Evolutionary conservation across 768 basidiomycete species (phyloP), one percentile per base, ranked within the genome.

Genomic region (Mycena olivaceomarginata): DNA sequence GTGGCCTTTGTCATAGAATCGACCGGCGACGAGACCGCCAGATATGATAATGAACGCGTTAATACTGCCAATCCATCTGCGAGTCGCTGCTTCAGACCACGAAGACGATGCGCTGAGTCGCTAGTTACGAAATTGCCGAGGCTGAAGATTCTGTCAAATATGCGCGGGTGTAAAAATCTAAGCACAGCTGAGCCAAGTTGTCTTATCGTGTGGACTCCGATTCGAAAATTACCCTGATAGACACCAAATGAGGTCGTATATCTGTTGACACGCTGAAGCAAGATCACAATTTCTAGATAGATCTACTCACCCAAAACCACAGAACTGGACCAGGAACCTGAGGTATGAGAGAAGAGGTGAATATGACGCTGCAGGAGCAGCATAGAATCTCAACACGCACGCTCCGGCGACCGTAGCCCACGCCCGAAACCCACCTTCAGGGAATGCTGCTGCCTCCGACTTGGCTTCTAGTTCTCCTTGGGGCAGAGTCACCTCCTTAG

Each of bases 1-100:
- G 77, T 90, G 86, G 64, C 91, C 90, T 43, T 84, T 85, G 57
- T 91, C 91, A 73, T 90, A 90, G 9, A 89, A 64, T 22, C 86
- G 83, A 43, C 90, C 90, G 0, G 84, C 83, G 18, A 87, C 48
- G 43, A 90, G 81, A 0, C 89, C 89, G n/a, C 83, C 84, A 4
- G 87, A 81, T 46, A 90, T 85, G 7, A 89, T 83, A 16, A 90
- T 80, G 70, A 88, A 88, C 5, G 86, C 85, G 67, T 91, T 89
- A 13, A 85, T 81, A 20, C 89, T 88, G 9, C 91, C 92, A 37
- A 92, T 83, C 84, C 83, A 87, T 48, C 84, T 87, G 56, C 37
- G 22, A 64, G 10, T 60, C 37, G 43, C 62, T n/a, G 68, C 3
- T 22, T 4, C 25, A 57, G 25, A 53, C 20, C 20, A 53, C 22